Conservation (phyloP, 345 rosid species). For the Murraya paniculata region DNA sequence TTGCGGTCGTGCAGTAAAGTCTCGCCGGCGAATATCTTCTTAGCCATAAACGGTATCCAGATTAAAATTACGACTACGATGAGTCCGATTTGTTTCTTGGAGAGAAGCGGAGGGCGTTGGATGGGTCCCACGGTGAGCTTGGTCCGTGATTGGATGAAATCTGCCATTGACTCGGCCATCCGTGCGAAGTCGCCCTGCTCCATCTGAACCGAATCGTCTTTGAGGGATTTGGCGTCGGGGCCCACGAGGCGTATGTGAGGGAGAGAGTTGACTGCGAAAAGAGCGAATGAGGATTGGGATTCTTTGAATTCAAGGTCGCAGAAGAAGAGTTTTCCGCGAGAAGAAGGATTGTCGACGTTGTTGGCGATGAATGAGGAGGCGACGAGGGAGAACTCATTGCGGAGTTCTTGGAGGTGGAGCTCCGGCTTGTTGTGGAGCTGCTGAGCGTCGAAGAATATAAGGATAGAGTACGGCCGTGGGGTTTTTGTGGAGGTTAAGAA, state of each 20-base stretch:
- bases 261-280: slow-evolving; percentile 79
- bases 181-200: slow-evolving; percentile 67
- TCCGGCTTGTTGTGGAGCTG: slow-evolving; percentile 66
- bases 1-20: slow-evolving; percentile 64
- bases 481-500: slow-evolving; percentile 64
- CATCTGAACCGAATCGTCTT: slow-evolving; percentile 70
- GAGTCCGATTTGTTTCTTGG: slow-evolving; percentile 41
- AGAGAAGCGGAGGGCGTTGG: slow-evolving; percentile 59
- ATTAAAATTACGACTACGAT: slow-evolving; percentile 29
- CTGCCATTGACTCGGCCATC: slow-evolving; percentile 81
- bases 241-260: slow-evolving; percentile 85
- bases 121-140: slow-evolving; percentile 70
- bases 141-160: slow-evolving; percentile 58
- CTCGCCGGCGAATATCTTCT: slow-evolving; percentile 45
- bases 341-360: slow-evolving; percentile 38
- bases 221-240: slow-evolving; percentile 44
- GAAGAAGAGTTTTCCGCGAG: slow-evolving; percentile 66
- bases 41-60: slow-evolving; percentile 49
- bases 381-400: slow-evolving; percentile 64
- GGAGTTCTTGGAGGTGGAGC: slow-evolving; percentile 69
- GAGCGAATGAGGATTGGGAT: slow-evolving; percentile 61
- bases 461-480: slow-evolving; percentile 70
- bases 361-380: slow-evolving; percentile 69
- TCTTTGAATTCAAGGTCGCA: slow-evolving; percentile 72
- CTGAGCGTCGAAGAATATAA: slow-evolving; percentile 87